Conservation (phyloP, 441 rosid genomes). For the Adansonia madagascariensis region DNA sequence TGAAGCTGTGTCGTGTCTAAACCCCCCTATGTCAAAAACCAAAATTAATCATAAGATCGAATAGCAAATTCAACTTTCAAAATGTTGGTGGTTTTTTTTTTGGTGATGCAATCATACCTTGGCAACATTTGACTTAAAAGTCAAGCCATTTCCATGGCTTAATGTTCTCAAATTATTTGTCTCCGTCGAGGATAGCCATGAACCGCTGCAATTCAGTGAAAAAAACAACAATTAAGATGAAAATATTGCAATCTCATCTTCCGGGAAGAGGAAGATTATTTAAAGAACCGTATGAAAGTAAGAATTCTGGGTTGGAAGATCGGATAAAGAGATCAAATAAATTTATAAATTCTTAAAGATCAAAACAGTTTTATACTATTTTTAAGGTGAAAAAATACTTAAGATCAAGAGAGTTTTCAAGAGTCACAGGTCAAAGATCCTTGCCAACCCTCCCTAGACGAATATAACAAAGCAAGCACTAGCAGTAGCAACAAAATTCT, state of each 20-base stretch:
- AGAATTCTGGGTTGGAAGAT: neutral
- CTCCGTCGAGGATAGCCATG: constrained; percentile 54
- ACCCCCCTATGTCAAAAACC: constrained; percentile 33
- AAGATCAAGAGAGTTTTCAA: no score
- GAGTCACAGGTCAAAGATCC: no score
- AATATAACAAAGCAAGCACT: no score
- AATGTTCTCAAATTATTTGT: constrained; percentile 40
- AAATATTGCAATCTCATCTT: neutral
- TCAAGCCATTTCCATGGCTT: constrained; percentile 38
- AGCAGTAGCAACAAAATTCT: no score
- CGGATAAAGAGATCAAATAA: neutral
- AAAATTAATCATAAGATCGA: neutral
- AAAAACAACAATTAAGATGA: neutral
- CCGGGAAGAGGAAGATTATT: neutral
- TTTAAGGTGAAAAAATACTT: no score
- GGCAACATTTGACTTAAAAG: constrained; percentile 39
- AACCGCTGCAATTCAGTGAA: constrained; percentile 45
- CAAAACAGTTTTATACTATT: no score
- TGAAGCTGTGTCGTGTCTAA: constrained; percentile 36
- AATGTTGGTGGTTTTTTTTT: constrained; percentile 22
- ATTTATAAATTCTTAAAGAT: no score
- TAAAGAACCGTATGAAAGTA: neutral
- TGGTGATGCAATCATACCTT: constrained; percentile 40
- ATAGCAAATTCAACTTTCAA: neutral
- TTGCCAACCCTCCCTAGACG: no score